Base-by-base conservation (phyloP, 2,329 filamentous ascomycete species). In the Xylariomycetidae sp. region DNA sequence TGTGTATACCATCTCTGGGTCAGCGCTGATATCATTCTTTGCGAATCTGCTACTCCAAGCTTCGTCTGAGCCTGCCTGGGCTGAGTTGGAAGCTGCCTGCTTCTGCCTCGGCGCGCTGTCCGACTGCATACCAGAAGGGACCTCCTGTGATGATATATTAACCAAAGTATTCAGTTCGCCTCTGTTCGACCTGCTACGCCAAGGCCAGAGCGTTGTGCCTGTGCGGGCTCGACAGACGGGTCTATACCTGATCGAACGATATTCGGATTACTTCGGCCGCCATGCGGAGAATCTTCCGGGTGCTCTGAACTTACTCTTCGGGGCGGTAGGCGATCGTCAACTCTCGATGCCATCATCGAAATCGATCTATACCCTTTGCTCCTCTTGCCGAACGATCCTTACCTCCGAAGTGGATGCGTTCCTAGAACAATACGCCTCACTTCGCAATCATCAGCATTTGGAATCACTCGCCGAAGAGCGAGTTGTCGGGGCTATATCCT, bases 191-290 rank as follows among this genome's bases (percentile, higher is more conserved):
- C 50, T 82, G 48, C 62, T 80, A 41, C 50, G 67, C 54, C 53
- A 72, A 60, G 53, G 67, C 31, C 55, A 70, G 40, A 58, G 62
- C 3, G 58, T 66, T 3, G 69, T 88, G 9, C 81, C 82, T 1
- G 61, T 74, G 4, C 72, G 80, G 33, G 72, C 80, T 13, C 72
- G 78, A 31, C 78, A 85, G 48, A 82, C 82, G 1, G 81, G 81
- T 22, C 71, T 90, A 18, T 72, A 75, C 28, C 61, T 86, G 25
- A 78, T 90, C 25, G 83, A 85, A 44, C 72, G 77, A 16, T 88
- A 87, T 51, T 78, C 83, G 5, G 76, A 81, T 34, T 92, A 86
- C 59, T 90, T 94, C 55, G 74, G 85, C 48, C 72, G 79, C 15
- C 78, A 86, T 50, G 66, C 78, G 2, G 69, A 74, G 19, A 76